Base-by-base conservation (phyloP, 768 basidiomycete genomes). In the Suillus subalutaceus region DNA sequence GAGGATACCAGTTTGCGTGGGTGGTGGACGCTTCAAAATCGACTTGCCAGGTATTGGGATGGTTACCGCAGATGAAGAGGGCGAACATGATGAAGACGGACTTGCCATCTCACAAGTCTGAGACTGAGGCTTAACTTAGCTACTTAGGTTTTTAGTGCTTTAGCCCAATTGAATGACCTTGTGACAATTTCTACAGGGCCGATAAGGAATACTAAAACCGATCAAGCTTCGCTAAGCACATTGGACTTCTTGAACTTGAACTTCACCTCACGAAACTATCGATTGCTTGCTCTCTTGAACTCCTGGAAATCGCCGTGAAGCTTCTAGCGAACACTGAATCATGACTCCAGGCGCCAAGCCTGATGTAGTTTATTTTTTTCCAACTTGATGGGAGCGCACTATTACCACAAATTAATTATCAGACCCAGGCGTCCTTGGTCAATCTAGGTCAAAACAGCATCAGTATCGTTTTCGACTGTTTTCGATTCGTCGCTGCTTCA, bases 11-110 rank as follows among this genome's bases (percentile, higher is more conserved):
- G 84, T 84, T 70, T 88, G 90, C 4, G 84, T 75, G 3, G 88
- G 90, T 30, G 90, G 86, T 26, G 93, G 90, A 12, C 85, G 85
- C 75, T 94, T 94, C 65, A 94, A 83, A 67, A 94, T 94, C 9
- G 90, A 90, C 78, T 89, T 92, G 38, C 92, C 92, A 9, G 90
- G 90, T 10, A 88, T 87, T 20, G 87, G 89, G 67, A 94, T 91
- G 37, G 90, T 91, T 41, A 92, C 90, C 23, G 92, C 90, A 1
- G 91, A 92, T 63, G 91, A 91, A 18, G 91, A 92, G 38, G 92
- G 89, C 37, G 87, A 85, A 71, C 83, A 83, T 41, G 87, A 89
- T 43, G 88, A 83, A 40, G 76, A 73, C 23, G 79, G 72, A 56
- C 73, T 66, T 64, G 77, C 46, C 74, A 76, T 74, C 23, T 59